Percentiles rank a stretch among this genome's conserved stretches.
phyloP scores from a whole-genome alignment of 23 red algal species.

The Gracilaria gracilis region DNA sequence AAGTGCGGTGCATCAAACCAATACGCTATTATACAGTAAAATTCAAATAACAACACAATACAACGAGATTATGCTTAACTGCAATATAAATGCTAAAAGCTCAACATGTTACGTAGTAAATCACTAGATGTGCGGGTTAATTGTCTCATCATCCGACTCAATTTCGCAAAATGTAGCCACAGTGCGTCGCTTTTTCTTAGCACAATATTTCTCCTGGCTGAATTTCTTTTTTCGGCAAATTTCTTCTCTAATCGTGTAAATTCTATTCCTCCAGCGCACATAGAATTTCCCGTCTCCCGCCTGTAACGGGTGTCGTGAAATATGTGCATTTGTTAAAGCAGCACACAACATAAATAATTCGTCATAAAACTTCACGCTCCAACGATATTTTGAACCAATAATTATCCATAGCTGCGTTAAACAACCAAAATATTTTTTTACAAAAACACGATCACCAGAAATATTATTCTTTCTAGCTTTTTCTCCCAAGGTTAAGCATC shows the following conservation, averaged over 20 bases:
- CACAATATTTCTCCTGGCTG: background rate
- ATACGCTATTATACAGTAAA: too few species aligned
- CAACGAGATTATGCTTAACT: too few species aligned
- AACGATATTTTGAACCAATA: constrained; percentile 14
- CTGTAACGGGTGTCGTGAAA: constrained; percentile 6
- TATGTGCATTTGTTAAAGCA: constrained; percentile 34
- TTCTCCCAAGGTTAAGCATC: background rate
- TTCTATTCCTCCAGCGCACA: background rate
- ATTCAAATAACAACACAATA: too few species aligned
- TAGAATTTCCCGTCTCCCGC: constrained; percentile 25
- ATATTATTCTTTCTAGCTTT: constrained; percentile 8
- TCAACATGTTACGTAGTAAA: background rate
- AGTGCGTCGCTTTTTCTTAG: background rate
- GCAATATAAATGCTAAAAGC: too few species aligned
- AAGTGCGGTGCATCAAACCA: too few species aligned
- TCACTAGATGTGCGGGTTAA: background rate
- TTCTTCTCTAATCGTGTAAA: background rate
- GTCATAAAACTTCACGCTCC: constrained; percentile 21
- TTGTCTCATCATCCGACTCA: background rate
- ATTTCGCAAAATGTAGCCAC: background rate
- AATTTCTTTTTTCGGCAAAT: background rate
- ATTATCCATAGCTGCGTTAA: constrained; percentile 3
- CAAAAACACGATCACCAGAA: background rate
- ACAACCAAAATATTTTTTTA: constrained; percentile 19
- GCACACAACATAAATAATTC: constrained; percentile 14